phyloP scores from a whole-genome alignment of 1,284 basidiomycete genomes.

The Peniophora sp. region DNA sequence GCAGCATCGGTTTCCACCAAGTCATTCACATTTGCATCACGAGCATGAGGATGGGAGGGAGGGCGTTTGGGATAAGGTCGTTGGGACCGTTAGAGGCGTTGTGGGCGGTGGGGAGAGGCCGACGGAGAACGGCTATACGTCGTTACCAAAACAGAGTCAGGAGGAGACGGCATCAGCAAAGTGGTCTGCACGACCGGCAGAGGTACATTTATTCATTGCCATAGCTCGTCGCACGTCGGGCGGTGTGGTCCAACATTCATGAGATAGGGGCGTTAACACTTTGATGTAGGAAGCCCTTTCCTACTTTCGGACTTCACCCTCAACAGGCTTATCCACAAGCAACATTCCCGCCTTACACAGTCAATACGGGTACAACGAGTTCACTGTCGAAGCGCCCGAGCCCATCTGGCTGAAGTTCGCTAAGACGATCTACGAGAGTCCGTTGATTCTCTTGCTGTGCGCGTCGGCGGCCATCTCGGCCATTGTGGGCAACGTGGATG shows the following conservation, averaged over 20 bases:
- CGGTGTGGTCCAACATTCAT: too few species aligned
- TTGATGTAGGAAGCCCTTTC: constrained; percentile 52
- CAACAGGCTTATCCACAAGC: constrained; percentile 56
- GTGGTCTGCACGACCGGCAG: constrained; percentile 23
- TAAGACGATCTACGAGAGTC: constrained; percentile 90
- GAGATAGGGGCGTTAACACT: background rate
- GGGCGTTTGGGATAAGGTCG: constrained; percentile 30
- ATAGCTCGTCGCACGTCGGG: too few species aligned
- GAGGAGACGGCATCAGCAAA: constrained; percentile 28
- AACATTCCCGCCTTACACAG: constrained; percentile 62
- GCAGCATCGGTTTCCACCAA: constrained; percentile 8
- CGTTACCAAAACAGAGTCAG: constrained; percentile 20
- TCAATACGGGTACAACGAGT: constrained; percentile 87
- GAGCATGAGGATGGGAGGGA: constrained; percentile 12
- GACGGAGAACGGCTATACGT: constrained; percentile 18
- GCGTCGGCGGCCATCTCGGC: constrained; percentile 85
- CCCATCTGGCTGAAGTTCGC: constrained; percentile 81
- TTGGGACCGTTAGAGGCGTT: constrained; percentile 26
- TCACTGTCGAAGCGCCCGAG: constrained; percentile 80
- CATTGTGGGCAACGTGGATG: constrained; percentile 89
- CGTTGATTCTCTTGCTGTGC: constrained; percentile 84
- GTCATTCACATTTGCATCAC: too few species aligned
- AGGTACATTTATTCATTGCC: constrained; percentile 30
- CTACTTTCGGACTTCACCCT: constrained; percentile 56
- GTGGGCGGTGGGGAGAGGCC: constrained; percentile 7